Evolutionary conservation across 352 stramenopile species (phyloP), one percentile per base, ranked within the genome.

Genomic region (Phytophthora hybrid): DNA sequence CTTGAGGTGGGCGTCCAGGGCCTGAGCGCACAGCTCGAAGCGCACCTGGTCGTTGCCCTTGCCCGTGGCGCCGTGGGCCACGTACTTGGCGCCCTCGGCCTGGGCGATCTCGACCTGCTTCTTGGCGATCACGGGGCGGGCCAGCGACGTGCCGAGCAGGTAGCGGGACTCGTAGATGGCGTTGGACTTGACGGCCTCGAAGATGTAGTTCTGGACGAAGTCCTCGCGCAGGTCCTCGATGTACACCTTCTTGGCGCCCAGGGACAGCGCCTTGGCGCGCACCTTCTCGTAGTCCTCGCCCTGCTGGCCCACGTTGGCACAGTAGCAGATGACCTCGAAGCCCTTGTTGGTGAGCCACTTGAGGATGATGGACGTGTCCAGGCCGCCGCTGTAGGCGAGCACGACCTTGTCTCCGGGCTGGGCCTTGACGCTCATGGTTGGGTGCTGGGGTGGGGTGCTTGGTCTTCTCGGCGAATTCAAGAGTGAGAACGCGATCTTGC

Each of bases 41-140:
- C 98, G 96, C 31, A 98, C 94, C 84, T 99, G 98, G 86, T 99
- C 98, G 83, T 99, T 99, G 62, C 98, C 98, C 91, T 99, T 99
- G 71, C 98, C 98, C 29, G 98, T 99, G 63, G 98, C 97, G 16
- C 98, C 98, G 84, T 99, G 98, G 46, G 97, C 92, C 62, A 99
- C 91, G 79, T 93, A 98, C 82, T 93, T 92, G 56, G 95, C 95
- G 23, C 92, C 92, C 74, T 98, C 95, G 14, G 81, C 78, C 71
- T 96, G 81, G 18, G 94, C 95, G 62, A 99, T 98, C 84, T 98
- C 91, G 71, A 99, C 82, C 79, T 96, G 80, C 83, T 98, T 97
- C 90, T 99, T 99, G 66, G 97, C 94, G 76, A 99, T 99, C 79
- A 98, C 98, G 3, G 98, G 98, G 7, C 98, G 96, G 29, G 98